Evolutionary conservation across 805 yeast genomes (phyloP).

Genomic region (Starmerella roubikii): DNA sequence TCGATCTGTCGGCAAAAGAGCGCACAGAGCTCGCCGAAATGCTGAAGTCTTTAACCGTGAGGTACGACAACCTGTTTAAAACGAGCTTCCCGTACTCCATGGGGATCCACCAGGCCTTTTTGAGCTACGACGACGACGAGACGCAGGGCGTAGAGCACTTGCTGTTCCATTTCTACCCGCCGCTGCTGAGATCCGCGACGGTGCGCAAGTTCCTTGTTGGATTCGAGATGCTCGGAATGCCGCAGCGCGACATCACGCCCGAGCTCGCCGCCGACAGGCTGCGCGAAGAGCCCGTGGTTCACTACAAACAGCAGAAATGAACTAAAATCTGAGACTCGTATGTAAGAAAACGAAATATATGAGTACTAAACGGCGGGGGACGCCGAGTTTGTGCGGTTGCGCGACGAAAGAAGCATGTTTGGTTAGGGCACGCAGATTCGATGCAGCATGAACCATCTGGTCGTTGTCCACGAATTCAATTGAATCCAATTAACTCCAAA

Average conservation of each 20-base stretch:
- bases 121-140: slow-evolving; percentile 33
- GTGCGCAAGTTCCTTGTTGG: slow-evolving; percentile 67
- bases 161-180: slow-evolving; percentile 71
- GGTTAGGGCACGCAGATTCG: too few relatives aligned
- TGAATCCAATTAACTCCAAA: too few relatives aligned
- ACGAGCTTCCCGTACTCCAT: slow-evolving; percentile 66
- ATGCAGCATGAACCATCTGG: too few relatives aligned
- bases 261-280: slow-evolving; percentile 52
- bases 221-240: slow-evolving; percentile 42
- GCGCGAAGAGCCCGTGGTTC: too few relatives aligned
- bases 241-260: slow-evolving; percentile 57
- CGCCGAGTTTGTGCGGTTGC: too few relatives aligned
- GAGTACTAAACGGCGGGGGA: too few relatives aligned
- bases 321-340: too few relatives aligned
- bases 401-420: too few relatives aligned
- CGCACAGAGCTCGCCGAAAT: slow-evolving; percentile 43
- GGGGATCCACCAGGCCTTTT: slow-evolving; percentile 71
- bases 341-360: too few relatives aligned
- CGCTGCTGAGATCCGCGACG: slow-evolving; percentile 58
- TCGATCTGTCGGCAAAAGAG: slow-evolving; percentile 30
- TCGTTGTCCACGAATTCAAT: too few relatives aligned
- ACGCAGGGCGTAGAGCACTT: slow-evolving; percentile 34
- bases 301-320: too few relatives aligned
- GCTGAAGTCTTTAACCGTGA: slow-evolving; percentile 40
- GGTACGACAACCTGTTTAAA: slow-evolving; percentile 57